Evolutionary conservation across 2,329 filamentous ascomycete species (phyloP), one percentile per base, ranked within the genome.

Genomic region (Aspergillus quadricinctus): DNA sequence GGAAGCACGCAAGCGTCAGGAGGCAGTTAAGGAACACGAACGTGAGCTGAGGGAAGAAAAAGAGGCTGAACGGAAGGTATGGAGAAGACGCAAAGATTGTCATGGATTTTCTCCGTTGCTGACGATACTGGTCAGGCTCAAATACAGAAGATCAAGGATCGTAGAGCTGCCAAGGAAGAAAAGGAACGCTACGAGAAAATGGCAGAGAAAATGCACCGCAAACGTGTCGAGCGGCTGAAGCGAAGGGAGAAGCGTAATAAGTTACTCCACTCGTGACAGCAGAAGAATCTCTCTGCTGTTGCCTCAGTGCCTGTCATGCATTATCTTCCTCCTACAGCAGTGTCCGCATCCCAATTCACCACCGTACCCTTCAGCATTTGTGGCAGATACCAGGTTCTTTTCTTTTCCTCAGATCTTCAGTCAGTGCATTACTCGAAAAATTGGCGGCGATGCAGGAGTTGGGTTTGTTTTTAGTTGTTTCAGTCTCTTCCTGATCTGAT

Each of bases 141-240:
- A 64, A 85, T 94, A 54, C 83, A 92, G 69, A 83, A 83, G 10
- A 89, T 97, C 70, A 92, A 89, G 69, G 91, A 96, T 62, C 92
- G 88, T 75, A 84, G 90, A 64, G 88, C 86, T 21, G 89, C 88
- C 52, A 97, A 97, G 82, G 92, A 91, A 67, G 94, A 97, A 80
- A 92, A 89, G 75, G 91, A 92, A 69, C 82, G 93, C 64, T 97
- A 93, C 72, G 90, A 92, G 74, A 90, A 92, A 80, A 85, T 99
- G 85, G 93, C 92, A 21, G 90, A 92, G 78, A 97, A 94, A 80
- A 97, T 99, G 94, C 93, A 97, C 79, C 86, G 85, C 76, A 97
- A 96, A 82, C 83, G 92, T 59, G 88, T 97, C 11, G 94, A 99
- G 77, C 85, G 94, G 66, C 77, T 96, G 75, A 96, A 92, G 86